Evolutionary conservation across 768 basidiomycete species (phyloP), one percentile per base, ranked within the genome.

Genomic region (Boletus sensibilis): DNA sequence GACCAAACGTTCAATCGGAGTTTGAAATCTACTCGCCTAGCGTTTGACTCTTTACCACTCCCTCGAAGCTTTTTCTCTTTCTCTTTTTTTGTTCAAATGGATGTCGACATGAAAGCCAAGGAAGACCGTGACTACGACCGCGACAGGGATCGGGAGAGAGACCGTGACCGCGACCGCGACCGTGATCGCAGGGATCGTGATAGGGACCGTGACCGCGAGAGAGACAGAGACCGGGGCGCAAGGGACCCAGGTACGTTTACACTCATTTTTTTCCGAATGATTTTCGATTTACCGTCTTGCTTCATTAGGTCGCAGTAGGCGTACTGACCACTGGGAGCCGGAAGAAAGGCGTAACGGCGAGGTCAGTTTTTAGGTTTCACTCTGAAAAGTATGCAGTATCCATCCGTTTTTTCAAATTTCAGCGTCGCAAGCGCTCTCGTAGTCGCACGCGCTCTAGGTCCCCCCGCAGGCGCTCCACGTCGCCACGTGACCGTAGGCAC

Each of bases 311-410:
- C 81, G 68, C 71, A 78, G 76, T 38, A 68, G 78, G 43, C 74
- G 76, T 35, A 73, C 74, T 49, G 90, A 93, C 72, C 90, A 92
- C 63, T 92, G 90, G 90, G 91, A 92, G 63, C 90, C 90, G 0
- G 89, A 83, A n/a, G 79, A 87, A 33, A 80, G 85, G 68, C 85
- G 90, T 31, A 85, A 82, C 55, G 84, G 80, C 49, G 89, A 90
- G 50, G 91, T 90, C 64, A 68, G 85, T 73, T 29, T 43, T 38
- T 29, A 2, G 46, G 16, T 34, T 5, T 29, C 25, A 7, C 18
- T 40, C 6, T 20, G 20, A 33, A 39, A 41, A 11, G 11, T 1
- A 21, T 34, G 25, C 9, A 1, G 27, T 35, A 39, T 45, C 10
- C 27, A 52, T 43, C 0, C 4, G 3, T 16, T 50, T 12, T 35